Percentiles rank a stretch among this genome's conserved stretches.
Evolutionary conservation across 257 asterid genomes (phyloP).

Genomic region (Solanum dulcamara): DNA sequence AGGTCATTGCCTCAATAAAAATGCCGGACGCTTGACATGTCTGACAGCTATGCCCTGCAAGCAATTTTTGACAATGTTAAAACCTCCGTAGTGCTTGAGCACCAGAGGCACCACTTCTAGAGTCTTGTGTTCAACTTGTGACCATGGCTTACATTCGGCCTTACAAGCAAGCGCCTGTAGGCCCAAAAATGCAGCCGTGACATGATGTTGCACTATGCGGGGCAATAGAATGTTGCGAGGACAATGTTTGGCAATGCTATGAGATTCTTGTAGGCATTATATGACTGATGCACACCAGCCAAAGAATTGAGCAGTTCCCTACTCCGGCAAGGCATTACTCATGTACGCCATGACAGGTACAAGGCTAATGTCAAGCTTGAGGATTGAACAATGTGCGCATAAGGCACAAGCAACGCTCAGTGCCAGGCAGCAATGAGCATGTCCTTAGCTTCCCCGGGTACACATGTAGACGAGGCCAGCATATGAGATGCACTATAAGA

Average conservation of each 20-base stretch:
- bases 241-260: background rate
- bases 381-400: background rate
- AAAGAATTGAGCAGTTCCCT: background rate
- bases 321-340: background rate
- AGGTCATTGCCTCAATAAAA: background rate
- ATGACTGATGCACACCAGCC: background rate
- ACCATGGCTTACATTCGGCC: background rate
- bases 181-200: background rate
- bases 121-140: background rate
- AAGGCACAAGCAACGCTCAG: background rate
- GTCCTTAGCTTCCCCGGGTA: constrained; percentile 3
- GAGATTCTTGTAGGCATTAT: background rate
- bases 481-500: background rate
- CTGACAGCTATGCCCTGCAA: background rate
- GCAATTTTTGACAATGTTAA: background rate
- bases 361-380: background rate
- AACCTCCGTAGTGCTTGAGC: background rate
- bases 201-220: background rate
- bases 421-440: constrained; percentile 3
- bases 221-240: background rate
- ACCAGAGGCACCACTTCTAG: background rate
- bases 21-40: background rate
- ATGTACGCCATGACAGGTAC: background rate
- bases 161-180: background rate
- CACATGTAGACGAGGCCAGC: background rate